These are phyloP conservation scores for Daldinia bambusicola DNA, from an alignment of 495 filamentous ascomycete species.

Conservation along the genomic window DNA sequence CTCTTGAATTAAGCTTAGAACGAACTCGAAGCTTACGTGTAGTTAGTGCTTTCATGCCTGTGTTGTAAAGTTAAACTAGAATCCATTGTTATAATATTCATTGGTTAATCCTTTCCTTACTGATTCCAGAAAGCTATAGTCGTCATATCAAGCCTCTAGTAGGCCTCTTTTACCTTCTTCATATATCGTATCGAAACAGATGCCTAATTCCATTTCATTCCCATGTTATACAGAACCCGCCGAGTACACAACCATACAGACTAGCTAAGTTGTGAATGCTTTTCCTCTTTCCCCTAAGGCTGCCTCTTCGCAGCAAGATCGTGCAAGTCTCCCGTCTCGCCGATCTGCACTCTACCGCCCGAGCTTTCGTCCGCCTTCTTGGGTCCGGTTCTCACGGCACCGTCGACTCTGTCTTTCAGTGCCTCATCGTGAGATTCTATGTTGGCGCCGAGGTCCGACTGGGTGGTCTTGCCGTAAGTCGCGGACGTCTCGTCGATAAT, in stretches of 20 bases:
- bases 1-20: too few relatives aligned
- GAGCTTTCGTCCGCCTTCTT: conserved; percentile 39
- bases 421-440: conserved; percentile 32
- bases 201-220: background rate
- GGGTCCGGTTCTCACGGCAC: conserved; percentile 37
- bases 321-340: conserved; percentile 47
- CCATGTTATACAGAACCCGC: background rate
- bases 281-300: background rate
- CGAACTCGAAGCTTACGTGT: too few relatives aligned
- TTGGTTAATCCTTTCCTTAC: background rate
- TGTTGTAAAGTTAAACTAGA: too few relatives aligned
- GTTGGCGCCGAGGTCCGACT: conserved; percentile 35
- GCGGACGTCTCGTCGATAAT: conserved; percentile 40
- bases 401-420: conserved; percentile 46
- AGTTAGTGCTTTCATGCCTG: too few relatives aligned
- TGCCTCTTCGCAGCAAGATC: conserved; percentile 44
- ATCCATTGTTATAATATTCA: too few relatives aligned
- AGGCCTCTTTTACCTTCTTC: background rate
- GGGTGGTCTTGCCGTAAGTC: conserved; percentile 19
- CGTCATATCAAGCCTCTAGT: background rate
- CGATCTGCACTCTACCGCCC: conserved; percentile 45
- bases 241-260: background rate
- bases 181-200: background rate
- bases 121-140: background rate
- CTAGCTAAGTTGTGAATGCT: background rate